Conservation (phyloP, 108 stramenopile genomes). For the Ochromonas danica region DNA sequence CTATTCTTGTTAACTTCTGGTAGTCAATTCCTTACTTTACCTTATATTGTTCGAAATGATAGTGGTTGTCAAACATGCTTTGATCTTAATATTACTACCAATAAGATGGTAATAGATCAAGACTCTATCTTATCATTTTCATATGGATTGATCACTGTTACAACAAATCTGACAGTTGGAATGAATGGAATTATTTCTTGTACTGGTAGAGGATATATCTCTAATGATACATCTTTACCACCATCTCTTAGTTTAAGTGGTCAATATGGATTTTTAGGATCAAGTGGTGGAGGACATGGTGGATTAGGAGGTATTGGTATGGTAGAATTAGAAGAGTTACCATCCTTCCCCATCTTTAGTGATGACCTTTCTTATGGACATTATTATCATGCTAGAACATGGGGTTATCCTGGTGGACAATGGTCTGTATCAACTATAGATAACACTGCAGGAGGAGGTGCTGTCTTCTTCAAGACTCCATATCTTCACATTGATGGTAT, state of each 20-base stretch:
- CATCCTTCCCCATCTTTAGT: neutral
- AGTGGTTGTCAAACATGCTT: neutral
- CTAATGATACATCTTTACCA: neutral
- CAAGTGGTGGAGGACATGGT: slow-evolving; percentile 20
- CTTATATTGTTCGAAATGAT: neutral
- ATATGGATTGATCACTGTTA: neutral
- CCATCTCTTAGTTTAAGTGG: neutral
- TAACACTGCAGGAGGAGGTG: neutral
- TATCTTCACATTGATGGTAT: neutral
- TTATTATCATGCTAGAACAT: neutral
- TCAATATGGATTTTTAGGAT: slow-evolving; percentile 4
- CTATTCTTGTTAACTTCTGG: neutral
- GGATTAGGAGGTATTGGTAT: slow-evolving; percentile 8
- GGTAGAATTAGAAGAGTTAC: no score
- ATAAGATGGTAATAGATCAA: neutral
- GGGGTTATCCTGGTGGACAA: neutral
- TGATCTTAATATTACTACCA: slow-evolving; percentile 26
- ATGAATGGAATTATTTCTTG: neutral
- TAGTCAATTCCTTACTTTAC: neutral
- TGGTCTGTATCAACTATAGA: neutral
- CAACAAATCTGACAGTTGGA: neutral
- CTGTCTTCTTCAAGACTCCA: neutral
- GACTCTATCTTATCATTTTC: neutral
- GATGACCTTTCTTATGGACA: neutral
- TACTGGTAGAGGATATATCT: slow-evolving; percentile 7